phyloP scores from a whole-genome alignment of 495 filamentous ascomycete genomes.

The Penicillium paxilli region DNA sequence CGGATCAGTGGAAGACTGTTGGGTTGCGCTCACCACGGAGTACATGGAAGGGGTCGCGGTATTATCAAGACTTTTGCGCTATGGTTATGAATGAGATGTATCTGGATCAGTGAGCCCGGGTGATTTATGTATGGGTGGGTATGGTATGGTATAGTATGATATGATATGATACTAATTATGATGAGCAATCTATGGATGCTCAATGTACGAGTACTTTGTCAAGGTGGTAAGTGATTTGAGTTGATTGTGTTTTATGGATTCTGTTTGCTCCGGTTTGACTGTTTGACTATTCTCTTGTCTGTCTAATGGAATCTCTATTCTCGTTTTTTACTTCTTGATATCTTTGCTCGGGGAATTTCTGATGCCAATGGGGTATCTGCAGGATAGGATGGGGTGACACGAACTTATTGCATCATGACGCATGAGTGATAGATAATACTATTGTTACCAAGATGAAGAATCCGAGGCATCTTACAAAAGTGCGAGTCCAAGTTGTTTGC shows the following conservation, averaged over 20 bases:
- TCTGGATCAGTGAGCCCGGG: slow-evolving; percentile 13
- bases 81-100: slow-evolving; percentile 35
- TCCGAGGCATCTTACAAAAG: too few species aligned
- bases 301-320: background rate
- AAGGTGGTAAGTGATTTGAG: background rate
- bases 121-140: background rate
- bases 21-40: slow-evolving; percentile 29
- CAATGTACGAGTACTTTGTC: background rate
- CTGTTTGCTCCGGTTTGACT: too few species aligned
- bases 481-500: too few species aligned
- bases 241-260: too few species aligned
- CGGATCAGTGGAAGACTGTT: slow-evolving; percentile 36
- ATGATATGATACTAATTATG: background rate
- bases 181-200: background rate
- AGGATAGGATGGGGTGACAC: background rate
- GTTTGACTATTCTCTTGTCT: background rate
- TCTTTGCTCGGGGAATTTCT: background rate
- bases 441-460: too few species aligned
- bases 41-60: slow-evolving; percentile 38
- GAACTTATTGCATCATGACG: background rate
- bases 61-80: slow-evolving; percentile 36
- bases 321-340: background rate
- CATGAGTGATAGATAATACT: too few species aligned
- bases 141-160: background rate
- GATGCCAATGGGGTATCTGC: background rate